Evolutionary conservation across 164 flowering plant genomes (phyloP), one percentile per base, ranked within the genome.

Genomic region (Malania oleifera): DNA sequence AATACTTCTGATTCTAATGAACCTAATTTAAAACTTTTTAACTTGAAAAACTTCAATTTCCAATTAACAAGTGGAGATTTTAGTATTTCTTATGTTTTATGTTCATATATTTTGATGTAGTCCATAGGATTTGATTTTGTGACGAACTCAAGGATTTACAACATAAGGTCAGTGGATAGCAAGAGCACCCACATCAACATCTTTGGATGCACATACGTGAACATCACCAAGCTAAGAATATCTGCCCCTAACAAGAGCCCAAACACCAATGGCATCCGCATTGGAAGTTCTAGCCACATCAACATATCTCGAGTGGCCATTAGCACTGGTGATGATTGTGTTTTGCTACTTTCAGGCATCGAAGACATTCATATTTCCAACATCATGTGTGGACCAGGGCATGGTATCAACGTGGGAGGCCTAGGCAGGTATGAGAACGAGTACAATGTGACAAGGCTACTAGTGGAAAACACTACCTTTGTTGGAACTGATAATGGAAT

Each of bases 261-360:
- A 3, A 78, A 78, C 76, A 81, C 85, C 0, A 80, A 81, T 34
- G 82, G 85, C 0, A 73, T 78, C 28, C 80, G 59, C 51, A 60
- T 81, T 22, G 77, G 71, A 1, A 15, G 22, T 25, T 74, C 70
- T 0, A 46, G 14, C 4, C 54, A 50, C 9, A 64, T 78, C 11
- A 61, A 10, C 20, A 69, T 80, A 0, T 1, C 45, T 0, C 20
- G 45, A 9, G 19, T 70, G 10, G 5, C 5, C 23, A 80, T 80
- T 1, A 67, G 46, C 14, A 72, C 79, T 8, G 82, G 82, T 0
- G 86, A 82, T 28, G 82, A 80, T 27, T 80, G 79, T 57, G 37
- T 82, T 10, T 64, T 81, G 2, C 3, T 82, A n/a, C 71, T 75
- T 14, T 65, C 71, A 0, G 87, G 84, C 1, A 65, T 56, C 51